Conservation (phyloP, 305 asterid species). For the Fraxinus greggii region DNA sequence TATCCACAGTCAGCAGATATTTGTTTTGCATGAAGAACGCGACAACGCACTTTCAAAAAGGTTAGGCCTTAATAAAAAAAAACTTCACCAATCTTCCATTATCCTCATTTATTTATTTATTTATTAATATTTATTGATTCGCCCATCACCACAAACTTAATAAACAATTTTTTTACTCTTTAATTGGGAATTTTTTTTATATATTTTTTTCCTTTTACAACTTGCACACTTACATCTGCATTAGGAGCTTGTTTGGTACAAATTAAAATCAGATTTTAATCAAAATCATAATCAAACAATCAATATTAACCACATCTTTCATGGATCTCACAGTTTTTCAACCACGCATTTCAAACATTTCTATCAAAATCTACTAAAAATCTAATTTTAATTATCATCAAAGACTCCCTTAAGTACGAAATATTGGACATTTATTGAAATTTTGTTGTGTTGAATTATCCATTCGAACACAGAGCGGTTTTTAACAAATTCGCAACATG, state of each 20-base stretch:
- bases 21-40: slow-evolving; percentile 35
- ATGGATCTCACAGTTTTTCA: no score
- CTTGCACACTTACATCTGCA: background rate
- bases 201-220: background rate
- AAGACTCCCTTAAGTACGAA: no score
- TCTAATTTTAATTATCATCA: no score
- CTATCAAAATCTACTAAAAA: no score
- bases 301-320: no score
- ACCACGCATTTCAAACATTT: no score
- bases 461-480: no score
- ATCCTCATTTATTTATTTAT: background rate
- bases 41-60: slow-evolving; percentile 46
- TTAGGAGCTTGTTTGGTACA: no score
- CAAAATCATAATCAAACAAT: no score
- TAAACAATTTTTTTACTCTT: background rate
- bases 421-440: background rate
- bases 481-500: no score
- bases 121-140: background rate
- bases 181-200: background rate
- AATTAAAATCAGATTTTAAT: no score
- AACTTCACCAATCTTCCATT: slow-evolving; percentile 9
- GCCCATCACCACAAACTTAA: background rate
- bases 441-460: no score
- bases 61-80: background rate
- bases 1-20: background rate